Conservation (phyloP, 805 yeast genomes). For the Wickerhamiella sergipiensis region DNA sequence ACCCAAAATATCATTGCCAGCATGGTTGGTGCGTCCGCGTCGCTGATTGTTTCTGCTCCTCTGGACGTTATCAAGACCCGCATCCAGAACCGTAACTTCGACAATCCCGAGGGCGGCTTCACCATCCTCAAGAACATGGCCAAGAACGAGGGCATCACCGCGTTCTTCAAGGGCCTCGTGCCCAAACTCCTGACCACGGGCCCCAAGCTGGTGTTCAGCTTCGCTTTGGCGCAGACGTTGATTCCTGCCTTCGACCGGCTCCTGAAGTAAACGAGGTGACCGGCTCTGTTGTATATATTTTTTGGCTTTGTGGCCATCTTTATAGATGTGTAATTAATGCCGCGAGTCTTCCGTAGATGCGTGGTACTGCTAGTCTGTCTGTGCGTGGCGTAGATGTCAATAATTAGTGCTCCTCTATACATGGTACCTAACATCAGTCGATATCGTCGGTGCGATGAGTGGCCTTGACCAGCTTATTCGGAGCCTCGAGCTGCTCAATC, state of each 20-base stretch:
- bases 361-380: too few species aligned
- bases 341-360: too few species aligned
- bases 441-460: slow-evolving; percentile 1
- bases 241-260: slow-evolving; percentile 88
- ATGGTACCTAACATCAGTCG: background rate
- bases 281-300: too few species aligned
- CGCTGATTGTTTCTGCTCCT: slow-evolving; percentile 93
- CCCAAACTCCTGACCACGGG: slow-evolving; percentile 96
- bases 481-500: slow-evolving; percentile 15
- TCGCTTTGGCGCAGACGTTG: slow-evolving; percentile 91
- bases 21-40: slow-evolving; percentile 91
- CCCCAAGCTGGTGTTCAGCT: slow-evolving; percentile 95
- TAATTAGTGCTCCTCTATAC: too few species aligned
- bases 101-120: slow-evolving; percentile 87
- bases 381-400: too few species aligned
- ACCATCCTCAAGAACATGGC: slow-evolving; percentile 86
- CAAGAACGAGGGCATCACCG: slow-evolving; percentile 74
- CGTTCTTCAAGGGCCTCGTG: slow-evolving; percentile 93
- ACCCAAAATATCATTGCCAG: slow-evolving; percentile 87
- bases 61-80: slow-evolving; percentile 96
- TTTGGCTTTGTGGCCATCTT: too few species aligned
- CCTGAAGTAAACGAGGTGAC: slow-evolving; percentile 22
- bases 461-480: slow-evolving; percentile 1
- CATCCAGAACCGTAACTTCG: slow-evolving; percentile 92
- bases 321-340: too few species aligned